Evolutionary conservation across 2,329 filamentous ascomycete genomes (phyloP).

Genomic region (Aspergillus versicolor): DNA sequence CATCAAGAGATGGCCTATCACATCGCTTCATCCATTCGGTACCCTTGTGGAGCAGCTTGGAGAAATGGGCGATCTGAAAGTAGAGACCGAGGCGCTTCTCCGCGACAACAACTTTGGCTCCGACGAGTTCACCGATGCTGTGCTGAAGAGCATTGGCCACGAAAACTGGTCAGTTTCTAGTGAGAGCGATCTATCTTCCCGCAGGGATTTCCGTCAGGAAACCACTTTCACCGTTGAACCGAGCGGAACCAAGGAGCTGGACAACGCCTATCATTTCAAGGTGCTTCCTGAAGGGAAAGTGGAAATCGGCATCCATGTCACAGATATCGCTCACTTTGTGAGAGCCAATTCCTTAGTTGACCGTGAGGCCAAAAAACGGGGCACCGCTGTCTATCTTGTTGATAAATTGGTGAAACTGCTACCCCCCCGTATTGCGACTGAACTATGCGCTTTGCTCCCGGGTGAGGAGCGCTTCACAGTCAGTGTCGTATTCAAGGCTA

Average conservation of each 20-base stretch:
- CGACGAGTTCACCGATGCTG: constrained; percentile 96
- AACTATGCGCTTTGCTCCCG: constrained; percentile 83
- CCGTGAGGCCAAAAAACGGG: constrained; percentile 95
- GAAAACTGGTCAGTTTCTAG: constrained; percentile 86
- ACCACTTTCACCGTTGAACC: constrained; percentile 90
- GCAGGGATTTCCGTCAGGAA: constrained; percentile 87
- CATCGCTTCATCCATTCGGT: constrained; percentile 97
- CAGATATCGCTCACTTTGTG: constrained; percentile 94
- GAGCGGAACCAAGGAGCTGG: constrained; percentile 81
- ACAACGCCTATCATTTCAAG: constrained; percentile 92
- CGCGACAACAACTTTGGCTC: constrained; percentile 98
- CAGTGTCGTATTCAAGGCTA: constrained; percentile 89
- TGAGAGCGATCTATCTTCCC: constrained; percentile 75
- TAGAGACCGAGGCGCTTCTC: constrained; percentile 94
- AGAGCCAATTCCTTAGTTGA: constrained; percentile 95
- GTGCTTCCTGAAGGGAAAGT: constrained; percentile 77
- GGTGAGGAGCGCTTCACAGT: constrained; percentile 88
- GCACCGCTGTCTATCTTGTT: constrained; percentile 91
- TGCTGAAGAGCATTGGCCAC: constrained; percentile 85
- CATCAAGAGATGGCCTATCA: constrained; percentile 99
- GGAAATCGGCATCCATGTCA: constrained; percentile 92
- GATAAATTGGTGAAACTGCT: constrained; percentile 87
- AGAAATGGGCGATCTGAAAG: constrained; percentile 94
- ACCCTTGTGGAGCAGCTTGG: constrained; percentile 96
- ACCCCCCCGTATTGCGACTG: constrained; percentile 77